Conservation (phyloP, 2,329 filamentous ascomycete species). For the Chaetomium olivaceum region DNA sequence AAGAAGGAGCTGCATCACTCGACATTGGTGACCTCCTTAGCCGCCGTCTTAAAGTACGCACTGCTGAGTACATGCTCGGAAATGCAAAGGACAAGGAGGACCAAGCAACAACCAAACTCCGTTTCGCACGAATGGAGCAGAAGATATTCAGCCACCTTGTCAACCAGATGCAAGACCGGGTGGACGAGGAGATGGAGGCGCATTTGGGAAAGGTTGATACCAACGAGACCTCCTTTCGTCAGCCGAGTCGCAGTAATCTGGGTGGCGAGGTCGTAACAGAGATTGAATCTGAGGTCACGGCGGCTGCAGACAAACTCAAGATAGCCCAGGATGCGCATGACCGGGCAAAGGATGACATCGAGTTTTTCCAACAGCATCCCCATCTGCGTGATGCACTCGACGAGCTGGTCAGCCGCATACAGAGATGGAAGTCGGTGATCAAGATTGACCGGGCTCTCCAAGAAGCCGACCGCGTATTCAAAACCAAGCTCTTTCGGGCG, state of each 20-base stretch:
- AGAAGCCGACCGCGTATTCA: slow-evolving; percentile 34
- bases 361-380: slow-evolving; percentile 30
- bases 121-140: slow-evolving; percentile 24
- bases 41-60: slow-evolving; percentile 8
- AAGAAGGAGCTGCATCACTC: background rate
- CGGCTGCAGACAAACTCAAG: slow-evolving; percentile 9
- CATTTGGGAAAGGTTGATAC: background rate
- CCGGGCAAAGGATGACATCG: slow-evolving; percentile 18
- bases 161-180: slow-evolving; percentile 8
- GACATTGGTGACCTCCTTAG: slow-evolving; percentile 15
- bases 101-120: slow-evolving; percentile 14
- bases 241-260: background rate
- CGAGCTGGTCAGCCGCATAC: slow-evolving; percentile 30
- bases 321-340: background rate
- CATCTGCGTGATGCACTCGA: slow-evolving; percentile 35
- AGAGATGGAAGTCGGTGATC: slow-evolving; percentile 35
- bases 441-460: slow-evolving; percentile 35
- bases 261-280: slow-evolving; percentile 12
- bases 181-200: slow-evolving; percentile 12
- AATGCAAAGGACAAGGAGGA: slow-evolving; percentile 18
- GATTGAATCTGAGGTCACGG: background rate
- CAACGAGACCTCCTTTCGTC: background rate
- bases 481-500: slow-evolving; percentile 32
- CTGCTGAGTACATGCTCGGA: slow-evolving; percentile 12
- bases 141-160: slow-evolving; percentile 21